Percentiles rank a stretch among this genome's conserved stretches.
phyloP scores from a whole-genome alignment of 2,329 filamentous ascomycete species.

The Calonectria honghensis region DNA sequence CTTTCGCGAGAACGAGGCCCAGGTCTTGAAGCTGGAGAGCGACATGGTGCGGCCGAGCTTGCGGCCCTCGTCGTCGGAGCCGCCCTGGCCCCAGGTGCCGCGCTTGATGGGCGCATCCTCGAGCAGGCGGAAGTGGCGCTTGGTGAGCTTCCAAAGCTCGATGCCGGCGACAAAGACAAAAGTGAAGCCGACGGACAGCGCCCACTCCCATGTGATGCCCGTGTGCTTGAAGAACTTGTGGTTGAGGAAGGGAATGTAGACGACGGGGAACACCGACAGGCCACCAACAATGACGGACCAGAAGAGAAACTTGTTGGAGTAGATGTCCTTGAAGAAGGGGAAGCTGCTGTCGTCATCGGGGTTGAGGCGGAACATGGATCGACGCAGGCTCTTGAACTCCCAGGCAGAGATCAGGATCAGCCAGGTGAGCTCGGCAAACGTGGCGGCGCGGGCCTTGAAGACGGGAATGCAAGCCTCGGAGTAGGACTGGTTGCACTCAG shows the following conservation, averaged over 20 bases:
- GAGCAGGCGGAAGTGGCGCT: conserved; percentile 74
- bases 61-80: conserved; percentile 66
- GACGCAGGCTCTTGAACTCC: conserved; percentile 85
- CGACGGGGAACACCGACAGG: conserved; percentile 78
- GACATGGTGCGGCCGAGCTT: conserved; percentile 70
- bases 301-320: conserved; percentile 82
- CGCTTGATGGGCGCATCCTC: conserved; percentile 71
- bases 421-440: conserved; percentile 84
- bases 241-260: conserved; percentile 85
- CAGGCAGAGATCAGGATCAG: conserved; percentile 84
- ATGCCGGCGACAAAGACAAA: conserved; percentile 80
- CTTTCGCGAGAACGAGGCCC: conserved; percentile 65
- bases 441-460: conserved; percentile 82
- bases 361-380: conserved; percentile 82
- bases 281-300: conserved; percentile 78
- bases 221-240: conserved; percentile 83
- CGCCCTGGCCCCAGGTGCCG: conserved; percentile 72
- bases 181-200: conserved; percentile 78
- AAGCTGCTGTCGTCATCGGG: conserved; percentile 70
- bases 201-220: conserved; percentile 85
- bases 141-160: conserved; percentile 83
- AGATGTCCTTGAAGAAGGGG: conserved; percentile 77
- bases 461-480: conserved; percentile 75
- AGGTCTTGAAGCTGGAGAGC: conserved; percentile 71
- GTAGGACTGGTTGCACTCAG: conserved; percentile 77